Evolutionary conservation across 2,329 filamentous ascomycete species (phyloP).

Genomic region (Huntiella abstrusa): DNA sequence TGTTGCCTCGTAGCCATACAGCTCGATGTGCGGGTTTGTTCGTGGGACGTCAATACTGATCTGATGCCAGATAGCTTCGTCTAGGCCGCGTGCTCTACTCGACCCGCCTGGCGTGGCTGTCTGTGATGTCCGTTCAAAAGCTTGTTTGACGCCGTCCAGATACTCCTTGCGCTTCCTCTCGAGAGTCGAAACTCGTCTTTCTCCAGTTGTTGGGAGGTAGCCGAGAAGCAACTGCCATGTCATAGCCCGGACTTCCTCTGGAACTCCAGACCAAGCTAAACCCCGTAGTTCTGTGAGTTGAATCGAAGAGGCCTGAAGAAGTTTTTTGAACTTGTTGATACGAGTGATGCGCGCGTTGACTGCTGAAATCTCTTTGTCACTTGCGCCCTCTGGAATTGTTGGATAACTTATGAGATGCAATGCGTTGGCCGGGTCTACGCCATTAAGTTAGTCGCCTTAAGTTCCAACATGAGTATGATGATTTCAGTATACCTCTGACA

Average conservation of each 20-base stretch:
- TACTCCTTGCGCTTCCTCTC: conserved; percentile 96
- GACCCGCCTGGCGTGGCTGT: conserved; percentile 11
- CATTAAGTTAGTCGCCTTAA: conserved; percentile 11
- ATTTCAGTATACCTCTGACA: conserved; percentile 36
- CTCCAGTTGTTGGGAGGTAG: conserved; percentile 91
- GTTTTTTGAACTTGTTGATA: conserved; percentile 97
- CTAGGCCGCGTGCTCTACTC: conserved; percentile 45
- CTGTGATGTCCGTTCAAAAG: conserved; percentile 41
- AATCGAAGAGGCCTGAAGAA: conserved; percentile 82
- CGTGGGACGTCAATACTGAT: conserved; percentile 96
- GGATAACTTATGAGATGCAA: conserved; percentile 87
- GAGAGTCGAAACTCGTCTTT: conserved; percentile 71
- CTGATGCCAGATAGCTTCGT: conserved; percentile 98
- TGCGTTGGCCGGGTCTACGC: conserved; percentile 65
- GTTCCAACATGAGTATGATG: not conserved
- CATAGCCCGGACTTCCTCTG: conserved; percentile 90
- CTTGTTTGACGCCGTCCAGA: conserved; percentile 68
- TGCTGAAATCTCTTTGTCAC: conserved; percentile 66
- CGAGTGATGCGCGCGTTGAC: conserved; percentile 75
- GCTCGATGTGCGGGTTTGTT: conserved; percentile 85
- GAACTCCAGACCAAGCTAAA: conserved; percentile 84
- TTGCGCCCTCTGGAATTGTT: conserved; percentile 50
- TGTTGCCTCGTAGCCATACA: conserved; percentile 92
- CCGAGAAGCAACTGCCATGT: conserved; percentile 95
- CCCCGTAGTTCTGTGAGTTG: conserved; percentile 66